Base-by-base conservation (phyloP, 805 yeast species). In the Candida tammaniensis region DNA sequence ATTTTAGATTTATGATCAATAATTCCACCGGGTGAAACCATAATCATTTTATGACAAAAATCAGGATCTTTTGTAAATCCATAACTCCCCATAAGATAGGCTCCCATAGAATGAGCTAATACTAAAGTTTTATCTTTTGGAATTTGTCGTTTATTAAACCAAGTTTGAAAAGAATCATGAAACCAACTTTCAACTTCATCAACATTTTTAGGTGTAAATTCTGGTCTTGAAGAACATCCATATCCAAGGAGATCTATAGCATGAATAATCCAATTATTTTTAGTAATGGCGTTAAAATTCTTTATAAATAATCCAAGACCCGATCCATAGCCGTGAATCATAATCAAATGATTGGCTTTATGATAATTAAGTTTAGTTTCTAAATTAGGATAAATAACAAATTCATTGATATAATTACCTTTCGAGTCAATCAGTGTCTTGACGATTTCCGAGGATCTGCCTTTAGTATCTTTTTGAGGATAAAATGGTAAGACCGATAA, bases 71-170 rank as follows among this genome's bases (percentile, higher is more conserved):
- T 61, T 35, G 70, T 68, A 35, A 79, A 65, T 3, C 86, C 82
- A 47, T 86, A 84, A 4, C 81, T 59, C 1, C 82, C 74, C 53
- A 83, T 74, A 15, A 91, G 49, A 52, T 89, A 91, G 0, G 95
- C 96, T 4, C 98, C 98, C 75, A 93, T 70, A 0, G 96, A 88
- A 59, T 91, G 98, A 1, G 96, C 94, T 57, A 80, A 75, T 27
- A 77, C 72, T 33, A 81, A 61, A 39, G 77, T 78, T 36, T 71
- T 69, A 15, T 67, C 62, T 15, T 37, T 39, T 12, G 49, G 46
- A 3, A 52, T 36, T 5, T 72, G 70, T 32, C 82, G 59, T 28
- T 61, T 54, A 2, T 41, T 37, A 34, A 84, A 64, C 95, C 95
- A 86, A 15, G 60, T 61, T 31, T 72, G 73, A 27, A 83, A 64